Base-by-base conservation (phyloP, 148 eudicot species). In the Rhododendron simsii region DNA sequence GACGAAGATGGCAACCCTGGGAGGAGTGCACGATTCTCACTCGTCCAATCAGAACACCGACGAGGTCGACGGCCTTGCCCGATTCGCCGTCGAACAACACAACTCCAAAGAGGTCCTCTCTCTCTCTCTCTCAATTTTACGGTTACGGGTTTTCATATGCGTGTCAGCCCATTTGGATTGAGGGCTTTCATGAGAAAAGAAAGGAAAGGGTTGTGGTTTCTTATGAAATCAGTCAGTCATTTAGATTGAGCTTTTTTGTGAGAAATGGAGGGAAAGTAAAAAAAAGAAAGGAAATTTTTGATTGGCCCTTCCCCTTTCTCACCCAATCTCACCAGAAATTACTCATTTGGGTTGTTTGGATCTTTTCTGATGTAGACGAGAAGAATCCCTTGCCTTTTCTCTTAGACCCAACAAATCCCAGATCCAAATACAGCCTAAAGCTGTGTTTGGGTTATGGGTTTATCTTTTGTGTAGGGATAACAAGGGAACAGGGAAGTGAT, bases 71-170 rank as follows among this genome's bases (percentile, higher is more conserved):
- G 44, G 73, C 30, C 87, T 86, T 57, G 87, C 53, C 2, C 87
- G 61, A 0, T 86, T 86, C 53, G 84, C 87, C 45, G 84, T 86
- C 45, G 80, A 86, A 39, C 79, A 86, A 50, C 87, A 86, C 12
- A 86, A 86, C 39, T 37, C 14, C 69, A 86, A 86, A 81, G 69
- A 86, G 84, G 87, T n/a, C n/a, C n/a, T 33, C 35, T 33, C 35
- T 33, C 21, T 48, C 35, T 30, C 35, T 23, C n/a, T 23, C 28
- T 4, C 21, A 0, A 1, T 26, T 26, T 61, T 71, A 9, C 33
- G 2, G 23, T 78, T 75, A 35, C 0, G 20, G 80, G 2, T 76
- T 76, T 28, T 67, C 65, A 51, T 51, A 9, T 2, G 0, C 55
- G 0, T 4, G 55, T 51, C 10, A 47, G 50, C 9, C 11, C 50